Base-by-base conservation (phyloP, 2,329 filamentous ascomycete species). In the Aaosphaeria pasadenensis region DNA sequence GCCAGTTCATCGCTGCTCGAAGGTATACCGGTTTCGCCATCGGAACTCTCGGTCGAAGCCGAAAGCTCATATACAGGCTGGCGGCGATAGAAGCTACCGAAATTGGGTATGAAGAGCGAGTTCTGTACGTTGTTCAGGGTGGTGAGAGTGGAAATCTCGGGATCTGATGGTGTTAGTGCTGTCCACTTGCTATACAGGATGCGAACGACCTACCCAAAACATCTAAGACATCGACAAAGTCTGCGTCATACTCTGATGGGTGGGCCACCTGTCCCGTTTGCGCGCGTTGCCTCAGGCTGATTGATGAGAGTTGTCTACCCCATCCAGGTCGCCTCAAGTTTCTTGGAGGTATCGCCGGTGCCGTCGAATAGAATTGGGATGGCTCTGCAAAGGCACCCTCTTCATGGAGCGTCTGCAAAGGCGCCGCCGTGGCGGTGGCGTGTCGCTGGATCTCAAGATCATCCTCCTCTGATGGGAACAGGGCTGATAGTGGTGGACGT, bases 111-210 rank as follows among this genome's bases (percentile, higher is more conserved):
- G 68, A 95, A 95, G 3, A 95, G 81, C 0, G 89, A 94, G 66
- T 95, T 95, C 63, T 95, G 89, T n/a, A 95, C 85, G 62, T 95
- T 95, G 43, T 89, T 95, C 7, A 95, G 79, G 5, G 89, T 92
- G 0, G 88, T 89, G 5, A 95, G 74, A 0, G 89, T 88, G 29
- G 88, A 84, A 2, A 95, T 85, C 71, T 94, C 88, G 39, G 89
- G 89, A 57, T 95, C 89, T 91, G 53, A 7, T 30, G 30, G 3
- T 36, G 33, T 9, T 4, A 13, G 9, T 13, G 9, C 33, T 2
- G 3, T 36, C 33, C 17, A 24, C 17, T 2, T 24, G 17, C 2
- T 24, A 24, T 24, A 24, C 7, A n/a, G 9, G 3, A 24, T n/a
- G 39, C 11, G 11, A 43, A 11, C 2, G 45, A 70, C 80, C 50